A percentile compares a stretch with the other conserved stretches of the same genome.
Evolutionary conservation across 176 grass and related monocot species (phyloP).

Genomic region (Musa beccarii): DNA sequence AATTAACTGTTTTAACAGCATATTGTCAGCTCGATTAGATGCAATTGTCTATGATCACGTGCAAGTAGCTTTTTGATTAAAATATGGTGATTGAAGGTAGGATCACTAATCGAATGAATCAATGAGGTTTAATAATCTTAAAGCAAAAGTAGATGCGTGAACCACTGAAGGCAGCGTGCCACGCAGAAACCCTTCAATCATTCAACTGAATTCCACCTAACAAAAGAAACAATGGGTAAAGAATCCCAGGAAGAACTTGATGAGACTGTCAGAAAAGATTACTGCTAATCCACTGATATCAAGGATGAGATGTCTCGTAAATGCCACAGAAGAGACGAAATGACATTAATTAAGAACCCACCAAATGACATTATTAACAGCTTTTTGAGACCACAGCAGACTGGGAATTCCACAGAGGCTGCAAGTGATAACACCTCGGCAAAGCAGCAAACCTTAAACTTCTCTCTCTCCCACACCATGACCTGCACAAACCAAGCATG

Average conservation of each 20-base stretch:
- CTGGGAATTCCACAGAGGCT: not conserved
- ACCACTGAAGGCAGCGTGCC: too few species aligned
- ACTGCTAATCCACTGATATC: not conserved
- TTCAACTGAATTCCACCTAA: not conserved
- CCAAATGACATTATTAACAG: not conserved
- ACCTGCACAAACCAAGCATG: not conserved
- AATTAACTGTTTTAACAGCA: too few species aligned
- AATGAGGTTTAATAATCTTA: too few species aligned
- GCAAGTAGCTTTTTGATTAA: too few species aligned
- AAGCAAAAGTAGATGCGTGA: too few species aligned
- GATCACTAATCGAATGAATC: too few species aligned
- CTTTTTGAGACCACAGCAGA: not conserved
- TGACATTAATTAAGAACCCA: not conserved
- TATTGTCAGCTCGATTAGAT: too few species aligned
- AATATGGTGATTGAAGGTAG: too few species aligned
- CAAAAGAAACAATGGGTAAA: not conserved
- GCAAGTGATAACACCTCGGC: not conserved
- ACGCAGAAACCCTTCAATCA: too few species aligned
- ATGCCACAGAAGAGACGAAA: not conserved
- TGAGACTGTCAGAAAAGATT: not conserved
- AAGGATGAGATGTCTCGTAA: not conserved
- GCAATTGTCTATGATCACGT: too few species aligned
- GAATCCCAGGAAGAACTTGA: not conserved
- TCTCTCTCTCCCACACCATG: not conserved
- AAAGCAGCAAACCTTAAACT: not conserved